Evolutionary conservation across 352 stramenopile species (phyloP), one percentile per base, ranked within the genome.

Genomic region (Elongisporangium prolatum): DNA sequence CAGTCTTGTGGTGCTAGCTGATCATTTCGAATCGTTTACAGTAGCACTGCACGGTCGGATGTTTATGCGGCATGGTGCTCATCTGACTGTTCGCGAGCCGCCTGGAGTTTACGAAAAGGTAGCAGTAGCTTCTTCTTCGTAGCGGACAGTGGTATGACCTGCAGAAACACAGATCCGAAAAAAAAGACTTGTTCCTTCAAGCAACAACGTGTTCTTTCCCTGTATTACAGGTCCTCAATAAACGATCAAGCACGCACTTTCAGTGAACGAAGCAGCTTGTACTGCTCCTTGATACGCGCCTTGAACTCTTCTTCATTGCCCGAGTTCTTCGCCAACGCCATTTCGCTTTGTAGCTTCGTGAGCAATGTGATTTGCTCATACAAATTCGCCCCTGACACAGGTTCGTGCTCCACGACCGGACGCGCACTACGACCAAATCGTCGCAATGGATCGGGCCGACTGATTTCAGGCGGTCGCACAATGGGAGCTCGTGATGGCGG

Each of bases 231-330:
- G 22, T 25, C 22, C 22, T 22, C 50, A 28, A 55, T 25, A 55
- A 34, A 55, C 25, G 24, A 21, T 21, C 44, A 62, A 25, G 47
- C 48, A 69, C 20, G 68, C 40, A 76, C 63, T 64, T 86, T 77
- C 57, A 86, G 74, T 22, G 67, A 69, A 24, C 65, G 77, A 21
- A 86, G 56, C 51, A 81, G 50, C 13, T 71, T 68, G 55, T 86
- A 86, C 55, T 86, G 77, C 21, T 84, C 72, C 52, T 86, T 86
- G 34, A 86, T 81, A 14, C 72, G 77, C 38, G 65, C 57, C 24
- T 72, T 75, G 52, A 71, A 77, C 60, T 80, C 72, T 5, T 80
- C 72, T 59, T 78, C 74, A 20, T 83, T 71, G 6, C 71, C 68
- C n/a, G 77, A 60, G 34, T 68, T 61, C 20, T 83, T 66, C n/a